Base-by-base conservation (phyloP, 192 early-diverging fungal genomes). In the Obelidium mucronatum region DNA sequence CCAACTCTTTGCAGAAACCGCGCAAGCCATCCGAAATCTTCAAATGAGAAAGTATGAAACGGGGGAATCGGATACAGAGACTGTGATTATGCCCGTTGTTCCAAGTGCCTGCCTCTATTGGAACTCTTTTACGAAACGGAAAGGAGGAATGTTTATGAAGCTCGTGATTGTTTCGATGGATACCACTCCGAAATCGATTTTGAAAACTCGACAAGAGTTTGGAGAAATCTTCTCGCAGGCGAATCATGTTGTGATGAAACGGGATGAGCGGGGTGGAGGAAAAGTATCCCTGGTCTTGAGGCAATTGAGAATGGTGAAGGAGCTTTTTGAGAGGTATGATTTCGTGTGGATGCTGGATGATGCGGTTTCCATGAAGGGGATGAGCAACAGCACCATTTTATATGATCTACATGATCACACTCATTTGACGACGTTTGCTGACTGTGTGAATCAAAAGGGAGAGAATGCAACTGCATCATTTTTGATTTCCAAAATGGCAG, bases 301-400 rank as follows among this genome's bases (percentile, higher is more conserved):
- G 54, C 22, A 19, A 13, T 26, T 58, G 69, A n/a, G 22, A 8
- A 26, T 8, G 31, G 36, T 28, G 33, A 2, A 17, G 8, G 52
- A 55, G 28, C 35, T 58, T 13, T 24, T 58, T 30, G 8, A 15
- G 8, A n/a, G 54, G 4, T 72, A 58, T 36, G 69, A 72, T 35
- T 37, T 72, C 53, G 69, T 72, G 28, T 72, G 69, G 69, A 35
- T 72, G 13, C 33, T 72, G 19, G 40, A 34, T 19, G 26, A 35
- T 0, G 8, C 2, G 19, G 35, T 55, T 11, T 17, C 19, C 34
- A 59, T 72, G 69, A 30, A 22, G 8, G 8, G 13, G 24, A 8
- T 30, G 2, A 11, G 28, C 42, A 22, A 30, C 17, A n/a, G 67
- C 6, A 30, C 48, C 39, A 24, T 69, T 17, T n/a, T 26, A 8